Percentiles rank a stretch among this genome's conserved stretches.
Evolutionary conservation across 164 flowering plant species (phyloP).

Genomic region (Vitis cinerea): DNA sequence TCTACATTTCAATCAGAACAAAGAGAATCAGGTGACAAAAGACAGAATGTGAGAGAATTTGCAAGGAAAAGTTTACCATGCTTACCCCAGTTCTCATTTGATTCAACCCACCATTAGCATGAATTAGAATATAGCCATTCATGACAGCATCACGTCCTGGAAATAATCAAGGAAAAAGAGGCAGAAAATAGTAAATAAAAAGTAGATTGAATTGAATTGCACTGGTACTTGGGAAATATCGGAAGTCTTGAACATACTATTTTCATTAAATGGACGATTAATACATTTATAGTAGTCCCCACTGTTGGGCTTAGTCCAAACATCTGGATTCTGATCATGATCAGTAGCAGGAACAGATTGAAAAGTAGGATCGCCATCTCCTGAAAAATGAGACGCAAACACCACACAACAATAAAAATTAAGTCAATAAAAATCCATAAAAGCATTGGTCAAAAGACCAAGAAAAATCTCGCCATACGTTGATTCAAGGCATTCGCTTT

Average conservation of each 20-base stretch:
- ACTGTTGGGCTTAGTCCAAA: slow-evolving; percentile 37
- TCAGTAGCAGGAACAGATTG: neutral
- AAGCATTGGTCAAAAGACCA: no score
- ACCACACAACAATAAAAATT: no score
- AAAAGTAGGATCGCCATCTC: slow-evolving; percentile 3
- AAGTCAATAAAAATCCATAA: no score
- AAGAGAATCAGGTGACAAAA: neutral
- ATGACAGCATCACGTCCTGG: slow-evolving; percentile 20
- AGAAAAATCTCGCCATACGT: no score
- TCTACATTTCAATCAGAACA: slow-evolving; percentile 27
- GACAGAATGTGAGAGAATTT: neutral
- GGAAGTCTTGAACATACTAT: slow-evolving; percentile 13
- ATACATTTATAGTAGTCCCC: slow-evolving; percentile 25
- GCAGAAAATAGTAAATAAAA: neutral
- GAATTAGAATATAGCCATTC: slow-evolving; percentile 40
- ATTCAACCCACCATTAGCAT: slow-evolving; percentile 59
- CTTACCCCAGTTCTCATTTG: slow-evolving; percentile 57
- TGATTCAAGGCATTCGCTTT: no score
- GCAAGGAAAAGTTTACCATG: no score
- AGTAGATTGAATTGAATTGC: no score
- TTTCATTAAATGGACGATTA: slow-evolving; percentile 15
- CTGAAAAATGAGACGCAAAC: neutral
- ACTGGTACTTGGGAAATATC: no score
- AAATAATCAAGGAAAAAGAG: neutral
- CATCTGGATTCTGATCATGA: slow-evolving; percentile 18